Base-by-base conservation (phyloP, 306 rosid species). In the Urtica urens region DNA sequence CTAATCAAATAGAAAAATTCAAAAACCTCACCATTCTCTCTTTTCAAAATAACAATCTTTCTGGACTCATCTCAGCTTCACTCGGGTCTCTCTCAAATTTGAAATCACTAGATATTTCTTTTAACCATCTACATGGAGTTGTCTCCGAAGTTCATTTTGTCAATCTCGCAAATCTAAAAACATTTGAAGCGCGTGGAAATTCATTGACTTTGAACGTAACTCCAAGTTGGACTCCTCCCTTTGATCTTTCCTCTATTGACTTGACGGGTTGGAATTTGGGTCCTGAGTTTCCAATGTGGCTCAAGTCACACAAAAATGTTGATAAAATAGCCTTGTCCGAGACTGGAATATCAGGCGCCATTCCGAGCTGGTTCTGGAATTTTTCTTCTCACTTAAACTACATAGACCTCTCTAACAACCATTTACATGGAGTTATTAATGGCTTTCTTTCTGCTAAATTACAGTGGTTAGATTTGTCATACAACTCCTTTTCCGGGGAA, bases 171-270 rank as follows among this genome's bases (percentile, higher is more conserved):
- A 44, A 16, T 22, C 23, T 44, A 28, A 44, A 2, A 2, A 2
- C 1, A 0, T 43, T 43, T 0, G 3, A 0, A 1, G 49, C 19
- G 10, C 23, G 27, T 0, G 28, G 28, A 16, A 43, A 43, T 7
- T 2, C 49, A 43, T 7, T 43, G 13, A 11, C 15, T 5, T 8
- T 43, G 6, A 43, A 27, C 13, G 49, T 21, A 5, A 21, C 2
- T 22, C 49, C n/a, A 43, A 14, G 23, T 8, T 43, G 49, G 49
- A 43, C 9, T 43, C 49, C 49, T 21, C 49, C 49, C 2, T 43
- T 43, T 43, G 27, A 16, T 18, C 28, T 43, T 43, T 10, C n/a
- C 5, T 0, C 8, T 0, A 0, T 43, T 10, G 3, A 7, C 10
- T 21, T 43, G 14, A 12, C 16, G 23, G 21, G 28, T 12, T 44